Evolutionary conservation across 257 asterid species (phyloP).

Genomic region (Phtheirospermum japonicum): DNA sequence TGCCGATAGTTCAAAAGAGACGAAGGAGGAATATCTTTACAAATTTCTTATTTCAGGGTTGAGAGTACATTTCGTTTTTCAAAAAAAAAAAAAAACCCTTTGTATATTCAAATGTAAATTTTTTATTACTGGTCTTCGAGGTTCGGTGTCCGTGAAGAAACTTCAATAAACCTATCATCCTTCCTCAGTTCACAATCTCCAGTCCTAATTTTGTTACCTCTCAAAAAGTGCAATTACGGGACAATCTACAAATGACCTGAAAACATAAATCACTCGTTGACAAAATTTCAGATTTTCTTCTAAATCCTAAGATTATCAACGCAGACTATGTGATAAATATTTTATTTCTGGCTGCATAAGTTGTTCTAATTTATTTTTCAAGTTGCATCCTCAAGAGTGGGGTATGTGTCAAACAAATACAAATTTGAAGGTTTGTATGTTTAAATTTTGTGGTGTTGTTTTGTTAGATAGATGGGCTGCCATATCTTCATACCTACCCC

Average conservation of each 20-base stretch:
- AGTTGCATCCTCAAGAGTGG: too few relatives aligned
- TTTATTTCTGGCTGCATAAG: slow-evolving; percentile 19
- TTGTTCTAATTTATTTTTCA: too few relatives aligned
- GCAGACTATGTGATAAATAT: too few relatives aligned
- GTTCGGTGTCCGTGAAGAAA: slow-evolving; percentile 41
- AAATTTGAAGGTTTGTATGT: too few relatives aligned
- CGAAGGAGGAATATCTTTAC: slow-evolving; percentile 27
- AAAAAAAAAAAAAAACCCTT: too few relatives aligned
- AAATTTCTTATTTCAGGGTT: slow-evolving; percentile 44
- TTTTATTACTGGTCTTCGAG: slow-evolving; percentile 34
- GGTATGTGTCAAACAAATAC: too few relatives aligned
- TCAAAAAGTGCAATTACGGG: slow-evolving; percentile 37
- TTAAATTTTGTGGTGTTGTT: too few relatives aligned
- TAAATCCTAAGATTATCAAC: too few relatives aligned
- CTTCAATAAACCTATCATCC: slow-evolving; percentile 33
- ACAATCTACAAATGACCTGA: slow-evolving; percentile 40
- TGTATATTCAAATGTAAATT: neutral
- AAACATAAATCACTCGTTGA: too few relatives aligned
- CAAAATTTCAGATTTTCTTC: too few relatives aligned
- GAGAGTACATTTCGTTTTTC: neutral
- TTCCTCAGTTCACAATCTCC: slow-evolving; percentile 35
- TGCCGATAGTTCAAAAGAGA: slow-evolving; percentile 27
- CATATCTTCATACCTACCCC: too few relatives aligned
- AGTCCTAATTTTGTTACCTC: slow-evolving; percentile 37
- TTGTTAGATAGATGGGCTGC: too few relatives aligned